These are phyloP conservation scores for Geosiphon pyriformis DNA, from an alignment of 192 early-diverging fungal genomes.

Conservation along the genomic window DNA sequence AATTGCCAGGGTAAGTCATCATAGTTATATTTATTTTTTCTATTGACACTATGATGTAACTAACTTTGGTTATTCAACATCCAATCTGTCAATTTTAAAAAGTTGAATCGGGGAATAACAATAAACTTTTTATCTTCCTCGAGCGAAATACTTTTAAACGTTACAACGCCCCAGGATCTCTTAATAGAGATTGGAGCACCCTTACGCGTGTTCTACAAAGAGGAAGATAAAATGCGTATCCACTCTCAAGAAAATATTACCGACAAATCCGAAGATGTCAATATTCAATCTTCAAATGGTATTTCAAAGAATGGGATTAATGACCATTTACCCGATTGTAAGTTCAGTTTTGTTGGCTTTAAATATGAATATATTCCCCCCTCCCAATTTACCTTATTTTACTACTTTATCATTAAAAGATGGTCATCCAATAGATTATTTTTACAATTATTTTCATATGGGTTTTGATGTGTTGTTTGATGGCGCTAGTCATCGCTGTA, in stretches of 20 bases:
- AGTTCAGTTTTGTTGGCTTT: too few relatives aligned
- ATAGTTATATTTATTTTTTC: not conserved
- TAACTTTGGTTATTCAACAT: not conserved
- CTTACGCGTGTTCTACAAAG: conserved; percentile 54
- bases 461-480: conserved; percentile 73
- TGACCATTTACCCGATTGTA: not conserved
- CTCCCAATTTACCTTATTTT: not conserved
- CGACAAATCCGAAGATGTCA: conserved; percentile 35
- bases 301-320: conserved; percentile 21
- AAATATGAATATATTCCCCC: not conserved
- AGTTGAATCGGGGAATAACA: conserved; percentile 19
- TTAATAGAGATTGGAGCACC: conserved; percentile 65
- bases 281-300: conserved; percentile 21
- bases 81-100: not conserved
- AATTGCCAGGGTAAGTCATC: conserved; percentile 46
- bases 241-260: conserved; percentile 42
- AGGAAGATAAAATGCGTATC: conserved; percentile 70
- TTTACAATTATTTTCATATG: conserved; percentile 72
- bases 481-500: conserved; percentile 56
- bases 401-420: too few relatives aligned
- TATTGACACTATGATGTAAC: not conserved
- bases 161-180: conserved; percentile 63
- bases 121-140: conserved; percentile 16
- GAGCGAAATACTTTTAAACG: conserved; percentile 38
- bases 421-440: conserved; percentile 56